Evolutionary conservation across 2,329 filamentous ascomycete species (phyloP).

Genomic region (Aspergillus sp.): DNA sequence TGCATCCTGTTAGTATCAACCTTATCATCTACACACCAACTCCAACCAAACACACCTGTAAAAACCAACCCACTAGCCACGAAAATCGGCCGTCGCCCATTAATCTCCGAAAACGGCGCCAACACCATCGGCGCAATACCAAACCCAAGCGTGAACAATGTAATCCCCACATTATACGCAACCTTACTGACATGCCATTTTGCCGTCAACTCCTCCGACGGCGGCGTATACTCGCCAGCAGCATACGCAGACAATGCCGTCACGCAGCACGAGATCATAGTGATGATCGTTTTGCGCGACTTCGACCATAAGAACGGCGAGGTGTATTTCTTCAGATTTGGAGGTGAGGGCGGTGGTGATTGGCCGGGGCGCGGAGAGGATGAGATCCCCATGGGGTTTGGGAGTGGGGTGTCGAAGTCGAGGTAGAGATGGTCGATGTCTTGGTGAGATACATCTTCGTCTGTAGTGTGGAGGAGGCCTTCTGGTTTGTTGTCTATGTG

Average conservation of each 20-base stretch:
- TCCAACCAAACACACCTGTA: conserved; percentile 32
- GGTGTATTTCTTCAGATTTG: conserved; percentile 58
- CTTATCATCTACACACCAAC: too few relatives aligned
- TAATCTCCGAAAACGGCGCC: conserved; percentile 77
- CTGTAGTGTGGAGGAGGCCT: not conserved
- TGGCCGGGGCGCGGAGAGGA: conserved; percentile 16
- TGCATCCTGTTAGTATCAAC: too few relatives aligned
- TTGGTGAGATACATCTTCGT: not conserved
- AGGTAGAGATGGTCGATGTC: conserved; percentile 51
- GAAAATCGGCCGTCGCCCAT: conserved; percentile 76
- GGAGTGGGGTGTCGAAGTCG: conserved; percentile 53
- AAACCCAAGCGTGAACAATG: conserved; percentile 72
- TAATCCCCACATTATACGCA: conserved; percentile 64
- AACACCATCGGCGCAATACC: conserved; percentile 78
- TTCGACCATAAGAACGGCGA: conserved; percentile 67
- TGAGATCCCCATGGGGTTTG: conserved; percentile 28
- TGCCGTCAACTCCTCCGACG: conserved; percentile 56
- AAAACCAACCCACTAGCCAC: conserved; percentile 64
- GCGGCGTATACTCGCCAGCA: conserved; percentile 70
- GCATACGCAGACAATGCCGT: conserved; percentile 71
- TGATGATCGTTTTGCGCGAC: conserved; percentile 59
- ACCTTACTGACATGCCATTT: conserved; percentile 59
- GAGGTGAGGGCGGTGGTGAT: conserved; percentile 45
- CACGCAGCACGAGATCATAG: conserved; percentile 65
- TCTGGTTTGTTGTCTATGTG: too few relatives aligned